phyloP scores from a whole-genome alignment of 805 yeast species.

The Blastobotrys mokoenaii region DNA sequence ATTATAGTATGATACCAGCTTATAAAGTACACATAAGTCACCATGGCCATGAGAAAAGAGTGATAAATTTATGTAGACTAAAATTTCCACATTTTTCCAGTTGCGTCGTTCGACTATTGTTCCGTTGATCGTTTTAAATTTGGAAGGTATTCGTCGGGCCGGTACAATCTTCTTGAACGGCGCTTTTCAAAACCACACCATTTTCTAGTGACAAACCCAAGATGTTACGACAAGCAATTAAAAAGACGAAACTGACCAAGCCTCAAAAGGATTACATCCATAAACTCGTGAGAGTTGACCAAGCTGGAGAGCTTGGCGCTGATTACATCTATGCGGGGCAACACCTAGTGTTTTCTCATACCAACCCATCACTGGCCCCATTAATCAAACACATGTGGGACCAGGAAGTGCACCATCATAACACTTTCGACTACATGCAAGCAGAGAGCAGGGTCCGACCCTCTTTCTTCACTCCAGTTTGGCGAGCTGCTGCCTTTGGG shows the following conservation, averaged over 20 bases:
- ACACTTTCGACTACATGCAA: slow-evolving; percentile 75
- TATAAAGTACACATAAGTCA: too few species aligned
- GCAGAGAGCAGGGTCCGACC: slow-evolving; percentile 78
- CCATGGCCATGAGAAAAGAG: too few species aligned
- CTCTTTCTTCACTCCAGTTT: slow-evolving; percentile 79
- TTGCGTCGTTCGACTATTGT: too few species aligned
- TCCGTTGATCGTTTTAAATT: too few species aligned
- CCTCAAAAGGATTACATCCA: slow-evolving; percentile 22
- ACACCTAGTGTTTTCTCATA: slow-evolving; percentile 60
- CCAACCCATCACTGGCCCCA: slow-evolving; percentile 68
- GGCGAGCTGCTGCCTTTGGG: slow-evolving; percentile 86
- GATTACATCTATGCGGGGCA: slow-evolving; percentile 90
- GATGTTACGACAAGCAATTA: slow-evolving; percentile 21
- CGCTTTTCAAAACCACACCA: too few species aligned
- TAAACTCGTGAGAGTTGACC: slow-evolving; percentile 71
- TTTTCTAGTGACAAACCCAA: neutral
- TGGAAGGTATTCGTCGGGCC: too few species aligned
- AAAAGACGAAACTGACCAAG: slow-evolving; percentile 13
- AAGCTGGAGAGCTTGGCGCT: slow-evolving; percentile 97
- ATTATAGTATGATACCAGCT: too few species aligned
- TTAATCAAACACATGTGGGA: slow-evolving; percentile 95
- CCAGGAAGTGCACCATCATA: slow-evolving; percentile 86
- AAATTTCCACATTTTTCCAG: too few species aligned
- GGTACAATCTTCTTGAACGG: too few species aligned
- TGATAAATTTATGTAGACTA: too few species aligned